Evolutionary conservation across 768 basidiomycete species (phyloP), one percentile per base, ranked within the genome.

Genomic region (Boletus edulis): DNA sequence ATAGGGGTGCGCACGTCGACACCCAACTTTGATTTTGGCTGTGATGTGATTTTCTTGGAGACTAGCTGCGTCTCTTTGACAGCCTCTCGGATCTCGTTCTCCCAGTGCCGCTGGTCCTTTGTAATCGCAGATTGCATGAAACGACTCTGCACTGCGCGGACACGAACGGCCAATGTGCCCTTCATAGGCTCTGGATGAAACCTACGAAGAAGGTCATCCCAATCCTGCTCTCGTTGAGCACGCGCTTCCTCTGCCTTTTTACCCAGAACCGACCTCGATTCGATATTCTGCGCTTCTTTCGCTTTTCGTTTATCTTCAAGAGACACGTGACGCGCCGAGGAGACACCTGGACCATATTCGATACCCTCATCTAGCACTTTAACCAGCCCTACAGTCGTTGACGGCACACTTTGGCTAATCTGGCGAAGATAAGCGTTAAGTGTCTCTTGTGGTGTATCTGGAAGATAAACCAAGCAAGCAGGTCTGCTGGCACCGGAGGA

Each of bases 221-320:
- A 94, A 54, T 84, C 85, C 34, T 71, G 72, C 66, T 88, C 85
- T 55, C 86, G 78, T 52, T 81, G 77, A 11, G 66, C 64, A 41
- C 77, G 79, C 0, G 84, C 82, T 53, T 86, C 84, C 22, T 83
- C 81, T 4, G 83, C 86, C 69, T 86, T 91, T 65, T 76, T 78
- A 3, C 76, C 84, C 4, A 90, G 70, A 5, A 77, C 72, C 3
- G 78, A 76, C 59, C 82, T 81, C 18, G 76, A 76, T 53, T 81
- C 79, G 7, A 72, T 71, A 14, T 71, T 67, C 37, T 74, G 70
- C 15, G 69, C 71, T 39, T 69, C 56, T 59, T 62, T 53, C 38
- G 58, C 62, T 34, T 56, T 66, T 41, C 59, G 65, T 40, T 70
- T 81, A 65, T 55, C 80, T 77, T 6, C 79, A 47, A 76, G 70